Evolutionary conservation across 2,329 filamentous ascomycete species (phyloP).

Genomic region (Orbilia ellipsospora): DNA sequence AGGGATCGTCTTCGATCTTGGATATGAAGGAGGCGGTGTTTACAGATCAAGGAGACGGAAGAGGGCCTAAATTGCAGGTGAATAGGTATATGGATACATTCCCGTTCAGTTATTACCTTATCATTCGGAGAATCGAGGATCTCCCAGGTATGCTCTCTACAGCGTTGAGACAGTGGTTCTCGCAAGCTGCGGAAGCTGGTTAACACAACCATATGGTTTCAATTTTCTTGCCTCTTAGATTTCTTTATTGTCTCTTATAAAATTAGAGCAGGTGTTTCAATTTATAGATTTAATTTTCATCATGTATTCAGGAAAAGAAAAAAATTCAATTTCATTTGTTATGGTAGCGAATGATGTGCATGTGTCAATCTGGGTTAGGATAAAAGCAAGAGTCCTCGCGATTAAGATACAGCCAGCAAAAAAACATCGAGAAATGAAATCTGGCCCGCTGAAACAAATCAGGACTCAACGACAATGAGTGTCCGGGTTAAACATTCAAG

Average conservation of each 20-base stretch:
- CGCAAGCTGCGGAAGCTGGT: slow-evolving; percentile 65
- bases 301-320: not conserved
- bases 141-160: slow-evolving; percentile 87
- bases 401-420: slow-evolving; percentile 10
- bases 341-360: not conserved
- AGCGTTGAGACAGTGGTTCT: slow-evolving; percentile 93
- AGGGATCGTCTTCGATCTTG: slow-evolving; percentile 70
- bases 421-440: slow-evolving; percentile 10
- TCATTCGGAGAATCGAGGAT: slow-evolving; percentile 91
- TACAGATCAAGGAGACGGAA: slow-evolving; percentile 73
- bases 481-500: not conserved
- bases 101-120: slow-evolving; percentile 95
- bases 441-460: slow-evolving; percentile 16
- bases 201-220: not conserved
- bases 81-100: slow-evolving; percentile 94
- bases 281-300: not conserved
- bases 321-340: not conserved
- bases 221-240: not conserved
- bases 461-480: slow-evolving; percentile 9
- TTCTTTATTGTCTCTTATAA: not conserved
- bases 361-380: not conserved
- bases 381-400: not conserved
- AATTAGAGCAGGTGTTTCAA: not conserved
- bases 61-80: slow-evolving; percentile 75
- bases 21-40: slow-evolving; percentile 91